Evolutionary conservation across 768 basidiomycete genomes (phyloP), one percentile per base, ranked within the genome.

Genomic region (Pulveroboletus sp.): DNA sequence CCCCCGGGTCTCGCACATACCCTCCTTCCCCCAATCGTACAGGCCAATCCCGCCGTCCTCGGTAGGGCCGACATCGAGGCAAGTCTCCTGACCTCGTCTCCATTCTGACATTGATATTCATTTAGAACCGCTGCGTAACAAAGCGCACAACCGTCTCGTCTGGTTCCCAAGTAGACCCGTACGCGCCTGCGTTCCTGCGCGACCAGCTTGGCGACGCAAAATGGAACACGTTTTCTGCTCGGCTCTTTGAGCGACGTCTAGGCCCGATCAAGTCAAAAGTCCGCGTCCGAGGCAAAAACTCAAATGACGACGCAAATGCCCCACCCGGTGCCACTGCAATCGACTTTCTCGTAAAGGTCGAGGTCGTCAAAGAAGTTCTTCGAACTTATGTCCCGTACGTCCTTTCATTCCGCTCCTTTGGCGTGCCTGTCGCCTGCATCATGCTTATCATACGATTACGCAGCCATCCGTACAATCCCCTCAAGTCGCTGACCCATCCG

Each of bases 381-480:
- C 65, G 76, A 52, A 73, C 65, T 8, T 78, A 68, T 53, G 76
- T 78, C 43, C 76, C 76, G 76, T 76, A 63, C 55, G 76, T 75
- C 23, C 32, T 36, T 43, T 42, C 12, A 16, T 27, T 32, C 29
- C 11, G 23, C 35, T 42, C 26, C 43, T 36, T 50, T 50, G 16
- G 37, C 46, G 37, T 46, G 43, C 40, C 41, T 17, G 43, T 38
- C 48, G 36, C 22, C 32, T 46, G 53, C 54, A 30, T 56, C 42
- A 49, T 40, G 51, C 63, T 65, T 57, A 65, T 61, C 53, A 43
- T 48, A 51, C 47, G 24, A 55, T 62, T 53, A 51, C 51, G 38
- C 69, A 76, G 76, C n/a, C 75, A 77, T 57, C 77, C 76, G 53
- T 77, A 78, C 44, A 76, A 77, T 61, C 76, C 76, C 51, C 68